Evolutionary conservation across 768 basidiomycete species (phyloP), one percentile per base, ranked within the genome.

Genomic region (Suillus paluster): DNA sequence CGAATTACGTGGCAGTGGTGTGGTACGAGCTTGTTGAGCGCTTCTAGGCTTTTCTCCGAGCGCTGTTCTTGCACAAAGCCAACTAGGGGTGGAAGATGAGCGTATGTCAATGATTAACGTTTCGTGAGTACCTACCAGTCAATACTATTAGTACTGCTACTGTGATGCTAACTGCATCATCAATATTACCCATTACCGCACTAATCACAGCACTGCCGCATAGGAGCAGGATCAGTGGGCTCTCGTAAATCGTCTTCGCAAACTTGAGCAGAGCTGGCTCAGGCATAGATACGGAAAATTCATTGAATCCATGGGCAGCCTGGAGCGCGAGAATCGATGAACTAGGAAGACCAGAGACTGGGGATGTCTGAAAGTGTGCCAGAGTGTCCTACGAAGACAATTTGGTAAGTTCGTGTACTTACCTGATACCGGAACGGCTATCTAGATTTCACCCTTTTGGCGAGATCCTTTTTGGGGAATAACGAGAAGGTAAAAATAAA

Each of bases 11-110:
- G 94, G 71, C 95, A 97, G 73, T 97, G 94, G 74, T 99, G 96
- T 0, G 96, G 96, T 23, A 99, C 96, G 45, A 99, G 90, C 75
- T 96, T 97, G 79, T 95, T 97, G 38, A 99, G 81, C 0, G 96
- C 94, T 75, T 97, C 95, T 30, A 99, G 80, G 63, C 92, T 94
- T 77, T 97, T 89, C 73, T 98, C 96, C 1, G 97, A 98, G 36
- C 96, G 84, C 63, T 91, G 87, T 75, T 99, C 96, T 75, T 99
- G 96, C 34, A 99, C 87, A 70, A 98, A 99, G 11, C 94, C 97
- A 64, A 99, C 96, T 83, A 52, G 59, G 5, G 53, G 23, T 19
- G 33, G 21, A 36, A 27, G 17, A 39, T 64, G 36, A 71, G 50
- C 25, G 36, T 23, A 49, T 2, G 1, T 15, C 50, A 23, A 56